phyloP scores from a whole-genome alignment of 805 yeast genomes.

The Metschnikowia drakensbergensis region DNA sequence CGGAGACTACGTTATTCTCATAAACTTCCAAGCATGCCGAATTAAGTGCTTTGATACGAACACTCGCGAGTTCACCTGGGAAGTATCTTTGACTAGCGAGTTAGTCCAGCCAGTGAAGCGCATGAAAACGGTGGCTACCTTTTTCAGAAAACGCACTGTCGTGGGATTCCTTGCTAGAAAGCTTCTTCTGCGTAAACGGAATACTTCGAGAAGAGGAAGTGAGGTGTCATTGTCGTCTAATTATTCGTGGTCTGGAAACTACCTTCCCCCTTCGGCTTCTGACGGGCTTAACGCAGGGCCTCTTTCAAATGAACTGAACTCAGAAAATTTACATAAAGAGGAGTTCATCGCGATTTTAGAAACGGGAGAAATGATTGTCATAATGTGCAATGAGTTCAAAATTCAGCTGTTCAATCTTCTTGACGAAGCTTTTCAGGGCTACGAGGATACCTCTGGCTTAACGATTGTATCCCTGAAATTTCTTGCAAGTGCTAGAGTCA shows the following conservation, averaged over 20 bases:
- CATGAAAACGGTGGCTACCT: constrained; percentile 48
- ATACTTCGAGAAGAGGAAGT: constrained; percentile 31
- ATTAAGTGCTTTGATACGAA: constrained; percentile 61
- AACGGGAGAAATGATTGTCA: constrained; percentile 46
- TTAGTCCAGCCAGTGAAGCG: constrained; percentile 19
- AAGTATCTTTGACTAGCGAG: constrained; percentile 39
- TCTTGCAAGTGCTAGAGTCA: constrained; percentile 67
- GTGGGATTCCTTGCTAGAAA: constrained; percentile 43
- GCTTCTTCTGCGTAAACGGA: constrained; percentile 23
- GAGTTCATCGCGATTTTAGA: constrained; percentile 54
- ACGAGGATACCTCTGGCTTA: constrained; percentile 6
- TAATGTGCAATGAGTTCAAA: constrained; percentile 49
- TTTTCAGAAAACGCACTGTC: constrained; percentile 54
- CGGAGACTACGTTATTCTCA: constrained; percentile 55
- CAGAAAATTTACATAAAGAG: constrained; percentile 25
- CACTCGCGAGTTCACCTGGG: constrained; percentile 57
- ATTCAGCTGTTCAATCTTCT: constrained; percentile 28
- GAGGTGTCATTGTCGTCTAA: constrained; percentile 24
- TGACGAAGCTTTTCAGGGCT: constrained; percentile 18
- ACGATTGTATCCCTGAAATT: constrained; percentile 51
- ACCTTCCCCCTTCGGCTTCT: constrained; percentile 24
- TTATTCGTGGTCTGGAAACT: constrained; percentile 30
- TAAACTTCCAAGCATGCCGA: constrained; percentile 46
- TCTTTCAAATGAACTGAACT: neutral
- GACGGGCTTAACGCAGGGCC: neutral